Base-by-base conservation (phyloP, 805 yeast genomes). In the Pichia phayaonensis region DNA sequence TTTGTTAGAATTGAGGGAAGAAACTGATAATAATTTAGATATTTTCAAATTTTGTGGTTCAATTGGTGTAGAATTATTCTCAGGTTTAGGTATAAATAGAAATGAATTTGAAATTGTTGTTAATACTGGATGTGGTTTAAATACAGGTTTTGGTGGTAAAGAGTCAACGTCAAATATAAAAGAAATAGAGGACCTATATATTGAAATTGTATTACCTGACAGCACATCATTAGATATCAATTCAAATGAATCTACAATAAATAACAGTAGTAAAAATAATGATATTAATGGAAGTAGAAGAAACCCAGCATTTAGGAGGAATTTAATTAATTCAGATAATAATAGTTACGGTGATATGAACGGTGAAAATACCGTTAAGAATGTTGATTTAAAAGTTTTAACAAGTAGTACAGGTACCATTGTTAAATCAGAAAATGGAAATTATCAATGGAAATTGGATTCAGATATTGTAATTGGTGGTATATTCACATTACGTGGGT, bases 61-160 rank as follows among this genome's bases (percentile, higher is more conserved):
- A n/a, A 72, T 84, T 11, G 72, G 71, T 42, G 76, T 79, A 6
- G 84, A 82, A 43, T 71, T 79, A 47, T 66, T 66, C 45, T 71
- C 76, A 1, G 83, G 80, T 0, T 64, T 82, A 24, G 90, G 88
- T 0, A 53, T 61, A 2, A 59, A 66, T 16, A 64, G 66, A 48
- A 75, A 80, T 58, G 90, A 83, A 61, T 84, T 85, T 63, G 90
- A 85, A 60, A 72, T 84, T 34, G 34, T 44, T 27, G 45, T 52
- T 10, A 44, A 40, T 29, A 52, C 55, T 4, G 50, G 53, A n/a
- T 46, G 46, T 34, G 44, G 47, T 3, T n/a, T 50, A 6, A 49
- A 49, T 46, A 24, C 47, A 2, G 52, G 52, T 16, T 49, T 45
- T 42, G 52, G 52, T n/a, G 15, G 16, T 21, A 45, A 29, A 16